Base-by-base conservation (phyloP, 148 eudicot genomes). In the Limonium bicolor region DNA sequence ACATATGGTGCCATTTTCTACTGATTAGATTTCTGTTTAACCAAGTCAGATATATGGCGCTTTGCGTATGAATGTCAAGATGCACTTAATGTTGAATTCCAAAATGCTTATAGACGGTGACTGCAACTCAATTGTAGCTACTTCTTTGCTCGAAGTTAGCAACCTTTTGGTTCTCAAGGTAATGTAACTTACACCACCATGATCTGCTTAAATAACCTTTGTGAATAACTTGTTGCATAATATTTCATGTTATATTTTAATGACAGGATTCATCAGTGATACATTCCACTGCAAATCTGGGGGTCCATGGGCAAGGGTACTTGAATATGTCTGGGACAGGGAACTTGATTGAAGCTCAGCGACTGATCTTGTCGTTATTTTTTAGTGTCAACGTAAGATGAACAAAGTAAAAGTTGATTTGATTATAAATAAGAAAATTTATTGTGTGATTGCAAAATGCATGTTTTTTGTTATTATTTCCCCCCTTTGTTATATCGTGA, bases 291-390 rank as follows among this genome's bases (percentile, higher is more conserved):
- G 87, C 87, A 38, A 75, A 90, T 76, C 60, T 90, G 67, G 97
- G 93, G 63, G 56, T 90, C 59, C 95, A 90, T 65, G 97, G 97
- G 48, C 97, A 90, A 67, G 97, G 97, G 30, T 75, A 66, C 38
- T 41, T 90, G 65, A 84, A 90, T 61, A 61, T 90, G 68, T 58
- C 95, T 52, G 97, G 97, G 44, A 76, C 82, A 24, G 97, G 97
- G 62, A 86, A 84, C 71, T 32, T 84, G 37, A 71, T 90, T 58
- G 95, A 90, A 78, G 97, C 95, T 60, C 87, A 90, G 53, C 97
- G 74, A 34, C 69, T 90, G 64, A 73, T 84, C 61, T 61, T 90
- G 27, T 90, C 97, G 37, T 58, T 90, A 43, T 90, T 84, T 53
- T 84, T 71, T 61, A 77, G 78, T 52, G 73, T 90, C 55, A 71